A percentile compares a stretch with the other conserved stretches of the same genome.
phyloP scores from a whole-genome alignment of 352 stramenopile species.

The Globisporangium spinosum region DNA sequence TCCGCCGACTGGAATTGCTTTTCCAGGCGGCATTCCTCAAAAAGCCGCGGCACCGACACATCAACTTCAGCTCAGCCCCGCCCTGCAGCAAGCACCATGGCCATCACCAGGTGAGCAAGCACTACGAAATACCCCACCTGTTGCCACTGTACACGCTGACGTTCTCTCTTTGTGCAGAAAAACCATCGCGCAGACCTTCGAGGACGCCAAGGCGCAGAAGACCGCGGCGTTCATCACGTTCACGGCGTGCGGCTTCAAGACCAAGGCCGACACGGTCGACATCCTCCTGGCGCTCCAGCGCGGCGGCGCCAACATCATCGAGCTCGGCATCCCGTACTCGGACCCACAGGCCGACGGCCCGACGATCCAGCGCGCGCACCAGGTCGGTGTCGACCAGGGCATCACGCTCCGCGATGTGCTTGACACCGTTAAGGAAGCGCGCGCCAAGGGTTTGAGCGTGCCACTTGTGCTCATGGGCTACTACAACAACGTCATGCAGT shows the following conservation, averaged over 20 bases:
- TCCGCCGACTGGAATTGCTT: background rate
- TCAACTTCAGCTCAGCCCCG: background rate
- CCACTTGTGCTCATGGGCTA: slow-evolving; percentile 99
- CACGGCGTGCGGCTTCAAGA: slow-evolving; percentile 95
- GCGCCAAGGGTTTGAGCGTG: slow-evolving; percentile 88
- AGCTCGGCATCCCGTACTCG: slow-evolving; percentile 97
- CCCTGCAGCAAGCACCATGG: background rate
- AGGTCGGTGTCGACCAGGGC: slow-evolving; percentile 93
- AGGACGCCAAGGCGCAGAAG: slow-evolving; percentile 59
- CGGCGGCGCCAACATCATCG: slow-evolving; percentile 95
- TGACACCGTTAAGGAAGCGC: slow-evolving; percentile 89
- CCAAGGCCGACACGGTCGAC: slow-evolving; percentile 92
- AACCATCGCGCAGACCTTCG: slow-evolving; percentile 64
- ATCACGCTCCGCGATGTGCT: slow-evolving; percentile 93
- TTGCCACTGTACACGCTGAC: background rate
- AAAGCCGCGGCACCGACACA: slow-evolving; percentile 1
- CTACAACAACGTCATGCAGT: slow-evolving; percentile 98
- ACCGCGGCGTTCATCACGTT: slow-evolving; percentile 96
- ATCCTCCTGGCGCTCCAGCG: slow-evolving; percentile 95
- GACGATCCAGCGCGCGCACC: slow-evolving; percentile 95
- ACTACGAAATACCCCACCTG: background rate
- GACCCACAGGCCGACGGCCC: slow-evolving; percentile 98
- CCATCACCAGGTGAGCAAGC: background rate
- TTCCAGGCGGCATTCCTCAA: slow-evolving; percentile 7
- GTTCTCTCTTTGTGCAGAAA: slow-evolving; percentile 26